Percentiles rank a stretch among this genome's conserved stretches.
These are phyloP conservation scores for Schwanniomyces yamadae DNA, from an alignment of 805 yeast species.

Conservation along the genomic window DNA sequence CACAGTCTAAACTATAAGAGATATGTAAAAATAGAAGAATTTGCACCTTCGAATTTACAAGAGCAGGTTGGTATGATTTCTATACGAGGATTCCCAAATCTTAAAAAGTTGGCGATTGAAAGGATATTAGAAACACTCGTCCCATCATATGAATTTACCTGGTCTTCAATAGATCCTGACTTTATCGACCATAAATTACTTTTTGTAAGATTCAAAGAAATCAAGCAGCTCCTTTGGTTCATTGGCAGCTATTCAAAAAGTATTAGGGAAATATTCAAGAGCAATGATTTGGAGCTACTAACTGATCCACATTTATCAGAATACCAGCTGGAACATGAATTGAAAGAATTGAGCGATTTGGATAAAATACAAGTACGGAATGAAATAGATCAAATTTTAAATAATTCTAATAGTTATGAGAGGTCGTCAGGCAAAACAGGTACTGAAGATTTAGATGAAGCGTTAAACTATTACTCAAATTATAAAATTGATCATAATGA, in stretches of 20 bases:
- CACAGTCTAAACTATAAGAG: too few species aligned
- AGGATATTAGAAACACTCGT: constrained; percentile 25
- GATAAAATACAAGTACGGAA: constrained; percentile 5
- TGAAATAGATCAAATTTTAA: constrained; percentile 10
- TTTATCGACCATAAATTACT: constrained; percentile 29
- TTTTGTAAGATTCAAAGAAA: constrained; percentile 27
- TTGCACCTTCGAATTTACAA: constrained; percentile 32
- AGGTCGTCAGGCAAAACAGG: constrained; percentile 19
- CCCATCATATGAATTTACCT: constrained; percentile 19
- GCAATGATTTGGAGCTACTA: constrained; percentile 2
- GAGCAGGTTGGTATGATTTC: constrained; percentile 36
- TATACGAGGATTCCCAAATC: constrained; percentile 32
- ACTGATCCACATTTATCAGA: constrained; percentile 3
- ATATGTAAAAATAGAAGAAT: constrained; percentile 24
- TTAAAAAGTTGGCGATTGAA: constrained; percentile 30
- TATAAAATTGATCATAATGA: constrained; percentile 60
- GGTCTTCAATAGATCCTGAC: constrained; percentile 37
- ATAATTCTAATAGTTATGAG: constrained; percentile 21
- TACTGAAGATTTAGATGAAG: constrained; percentile 36
- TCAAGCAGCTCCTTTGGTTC: constrained; percentile 9
- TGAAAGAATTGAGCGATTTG: constrained; percentile 2
- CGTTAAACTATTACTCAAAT: constrained; percentile 30
- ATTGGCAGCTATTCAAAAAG: constrained; percentile 4
- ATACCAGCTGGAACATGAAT: constrained; percentile 1
- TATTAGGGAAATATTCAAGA: constrained; percentile 2